Evolutionary conservation across 495 filamentous ascomycete species (phyloP), one percentile per base, ranked within the genome.

Genomic region (Apodospora peruviana): DNA sequence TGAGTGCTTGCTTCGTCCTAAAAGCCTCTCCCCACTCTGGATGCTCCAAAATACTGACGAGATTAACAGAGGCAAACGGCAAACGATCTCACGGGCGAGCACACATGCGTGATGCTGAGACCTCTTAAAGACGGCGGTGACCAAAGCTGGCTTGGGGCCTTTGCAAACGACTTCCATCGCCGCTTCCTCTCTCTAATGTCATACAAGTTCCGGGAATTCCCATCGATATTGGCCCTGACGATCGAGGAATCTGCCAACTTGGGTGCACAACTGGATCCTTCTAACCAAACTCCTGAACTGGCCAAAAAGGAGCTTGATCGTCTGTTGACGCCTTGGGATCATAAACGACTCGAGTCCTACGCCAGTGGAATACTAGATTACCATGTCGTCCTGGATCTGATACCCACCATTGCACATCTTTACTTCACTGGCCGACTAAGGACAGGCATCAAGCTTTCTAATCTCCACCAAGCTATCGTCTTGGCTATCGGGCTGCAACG

Each of bases 311-410:
- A 86, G 29, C 74, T 99, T 8, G 91, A 96, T 53, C 69, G 61
- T 24, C 61, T 81, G 1, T 79, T 97, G 62, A 90, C 88, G 11
- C 90, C 94, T 1, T 96, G 90, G 61, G 94, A 99, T 61, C 78
- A 95, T 51, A 96, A 96, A 69, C 83, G 94, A 24, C 75, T 97
- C 23, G 91, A 96, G 60, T 87, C 85, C 50, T 99, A 97, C 59
- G 88, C 93, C 10, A 94, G 93, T 68, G 96, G 95, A 62, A 85
- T 96, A 67, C 78, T 99, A 16, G 94, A 99, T 61, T 95, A 96
- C 71, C 94, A 96, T 64, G 91, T 96, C 55, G 93, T 99, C 46
- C 76, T 97, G 27, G 94, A 99, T 60, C 80, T 99, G 67, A 73
- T 97, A 51, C 94, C 94, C 2, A 75, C 71, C 5, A 80, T 97